phyloP scores from a whole-genome alignment of 2,329 filamentous ascomycete species.

The Paecilomyces fulvus region DNA sequence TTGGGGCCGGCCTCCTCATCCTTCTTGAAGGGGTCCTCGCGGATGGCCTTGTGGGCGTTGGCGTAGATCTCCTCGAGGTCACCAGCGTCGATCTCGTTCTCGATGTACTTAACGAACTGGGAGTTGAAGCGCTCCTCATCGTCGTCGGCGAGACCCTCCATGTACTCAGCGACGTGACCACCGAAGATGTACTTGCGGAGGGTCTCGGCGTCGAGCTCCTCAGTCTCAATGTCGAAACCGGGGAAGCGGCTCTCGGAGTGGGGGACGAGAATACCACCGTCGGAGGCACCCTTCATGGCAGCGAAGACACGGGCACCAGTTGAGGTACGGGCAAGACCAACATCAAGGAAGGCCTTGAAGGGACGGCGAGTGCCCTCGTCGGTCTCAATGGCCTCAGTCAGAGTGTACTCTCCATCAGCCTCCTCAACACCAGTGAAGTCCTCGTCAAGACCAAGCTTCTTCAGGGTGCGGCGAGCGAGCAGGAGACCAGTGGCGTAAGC shows the following conservation, averaged over 20 bases:
- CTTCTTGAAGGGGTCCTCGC: slow-evolving; percentile 98
- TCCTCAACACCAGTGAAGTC: slow-evolving; percentile 94
- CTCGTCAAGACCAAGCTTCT: slow-evolving; percentile 94
- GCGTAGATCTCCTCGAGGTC: slow-evolving; percentile 93
- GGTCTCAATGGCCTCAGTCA: slow-evolving; percentile 89
- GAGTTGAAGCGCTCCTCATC: slow-evolving; percentile 99
- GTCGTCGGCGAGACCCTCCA: slow-evolving; percentile 98
- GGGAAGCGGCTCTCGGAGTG: slow-evolving; percentile 99
- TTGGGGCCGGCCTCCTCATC: slow-evolving; percentile 62
- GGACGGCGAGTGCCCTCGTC: slow-evolving; percentile 83
- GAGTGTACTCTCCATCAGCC: slow-evolving; percentile 86
- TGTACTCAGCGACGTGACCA: slow-evolving; percentile 99
- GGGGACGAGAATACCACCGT: slow-evolving; percentile 92
- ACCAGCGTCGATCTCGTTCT: slow-evolving; percentile 93
- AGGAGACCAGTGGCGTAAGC: slow-evolving; percentile 96
- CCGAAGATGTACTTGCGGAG: slow-evolving; percentile 99
- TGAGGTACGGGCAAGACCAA: slow-evolving; percentile 93
- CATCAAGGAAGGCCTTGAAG: slow-evolving; percentile 99
- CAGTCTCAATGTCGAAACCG: slow-evolving; percentile 90
- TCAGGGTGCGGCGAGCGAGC: slow-evolving; percentile 89
- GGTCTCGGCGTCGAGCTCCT: slow-evolving; percentile 95
- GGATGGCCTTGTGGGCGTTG: slow-evolving; percentile 93
- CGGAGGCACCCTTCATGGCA: slow-evolving; percentile 98
- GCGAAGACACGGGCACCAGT: slow-evolving; percentile 98
- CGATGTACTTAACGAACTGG: slow-evolving; percentile 97